These are phyloP conservation scores for Sordariomycetes sp. DNA, from an alignment of 2,329 filamentous ascomycete species.

Conservation along the genomic window DNA sequence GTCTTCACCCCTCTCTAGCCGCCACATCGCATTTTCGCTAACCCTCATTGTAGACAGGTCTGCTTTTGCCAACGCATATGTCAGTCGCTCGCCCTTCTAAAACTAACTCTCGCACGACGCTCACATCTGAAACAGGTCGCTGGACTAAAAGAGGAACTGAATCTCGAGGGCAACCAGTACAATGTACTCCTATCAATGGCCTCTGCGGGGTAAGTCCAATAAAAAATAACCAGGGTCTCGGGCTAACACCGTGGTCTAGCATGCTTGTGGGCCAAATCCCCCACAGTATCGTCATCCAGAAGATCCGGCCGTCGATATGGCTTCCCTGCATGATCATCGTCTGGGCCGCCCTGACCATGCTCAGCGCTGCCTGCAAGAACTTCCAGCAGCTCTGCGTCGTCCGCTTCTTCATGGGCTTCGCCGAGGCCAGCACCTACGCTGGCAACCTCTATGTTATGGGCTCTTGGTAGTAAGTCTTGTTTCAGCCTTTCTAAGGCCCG, in stretches of 20 bases:
- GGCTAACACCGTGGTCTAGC: constrained; percentile 5
- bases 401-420: constrained; percentile 32
- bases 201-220: constrained; percentile 18
- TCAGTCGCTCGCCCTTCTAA: constrained; percentile 1
- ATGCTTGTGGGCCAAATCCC: constrained; percentile 33
- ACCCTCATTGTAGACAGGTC: constrained; percentile 9
- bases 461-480: constrained; percentile 29
- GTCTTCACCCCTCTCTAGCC: not conserved
- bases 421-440: constrained; percentile 26
- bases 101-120: rapidly evolving
- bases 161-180: constrained; percentile 40
- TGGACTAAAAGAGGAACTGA: constrained; percentile 38
- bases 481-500: not conserved
- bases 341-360: constrained; percentile 38
- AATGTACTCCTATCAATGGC: constrained; percentile 35
- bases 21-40: not conserved
- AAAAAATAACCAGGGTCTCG: not conserved
- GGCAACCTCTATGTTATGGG: constrained; percentile 26
- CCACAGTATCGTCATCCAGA: constrained; percentile 25
- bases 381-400: constrained; percentile 24
- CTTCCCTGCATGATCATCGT: constrained; percentile 24
- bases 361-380: constrained; percentile 15
- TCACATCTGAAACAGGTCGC: constrained; percentile 14
- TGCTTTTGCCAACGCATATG: constrained; percentile 28
- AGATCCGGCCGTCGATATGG: constrained; percentile 25